Conservation (phyloP, 108 stramenopile species). For the Licmophora abbreviata region DNA sequence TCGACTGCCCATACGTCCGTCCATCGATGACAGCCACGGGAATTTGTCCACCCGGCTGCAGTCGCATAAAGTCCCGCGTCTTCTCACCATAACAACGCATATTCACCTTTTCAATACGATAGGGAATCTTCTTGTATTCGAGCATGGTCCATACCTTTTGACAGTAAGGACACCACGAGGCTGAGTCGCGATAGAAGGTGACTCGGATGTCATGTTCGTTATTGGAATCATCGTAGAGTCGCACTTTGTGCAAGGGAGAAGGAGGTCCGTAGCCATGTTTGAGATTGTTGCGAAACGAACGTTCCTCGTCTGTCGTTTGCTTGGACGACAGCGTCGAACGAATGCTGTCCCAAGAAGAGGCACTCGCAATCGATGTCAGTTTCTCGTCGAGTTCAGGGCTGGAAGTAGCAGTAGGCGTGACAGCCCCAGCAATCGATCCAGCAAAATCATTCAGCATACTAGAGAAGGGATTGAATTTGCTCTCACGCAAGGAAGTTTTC, state of each 20-base stretch:
- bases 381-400: slow-evolving; percentile 6
- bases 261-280: slow-evolving; percentile 50
- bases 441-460: slow-evolving; percentile 20
- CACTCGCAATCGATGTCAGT: neutral
- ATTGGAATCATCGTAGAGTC: slow-evolving; percentile 73
- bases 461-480: slow-evolving; percentile 16
- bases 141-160: slow-evolving; percentile 80
- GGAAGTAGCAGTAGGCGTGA: neutral
- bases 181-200: slow-evolving; percentile 70
- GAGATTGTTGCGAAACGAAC: slow-evolving; percentile 52
- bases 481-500: no score
- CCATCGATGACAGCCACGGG: slow-evolving; percentile 83
- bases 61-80: slow-evolving; percentile 43
- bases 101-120: slow-evolving; percentile 81
- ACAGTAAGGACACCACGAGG: slow-evolving; percentile 88
- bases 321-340: slow-evolving; percentile 27
- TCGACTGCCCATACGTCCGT: slow-evolving; percentile 59
- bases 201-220: slow-evolving; percentile 75
- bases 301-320: slow-evolving; percentile 48
- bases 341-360: slow-evolving; percentile 38
- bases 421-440: slow-evolving; percentile 5
- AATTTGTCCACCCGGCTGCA: slow-evolving; percentile 73
- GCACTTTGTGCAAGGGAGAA: slow-evolving; percentile 65
- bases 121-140: slow-evolving; percentile 85
- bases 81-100: slow-evolving; percentile 90